phyloP scores from a whole-genome alignment of 176 grass and related monocot species.

The Bolboschoenus planiculmis region DNA sequence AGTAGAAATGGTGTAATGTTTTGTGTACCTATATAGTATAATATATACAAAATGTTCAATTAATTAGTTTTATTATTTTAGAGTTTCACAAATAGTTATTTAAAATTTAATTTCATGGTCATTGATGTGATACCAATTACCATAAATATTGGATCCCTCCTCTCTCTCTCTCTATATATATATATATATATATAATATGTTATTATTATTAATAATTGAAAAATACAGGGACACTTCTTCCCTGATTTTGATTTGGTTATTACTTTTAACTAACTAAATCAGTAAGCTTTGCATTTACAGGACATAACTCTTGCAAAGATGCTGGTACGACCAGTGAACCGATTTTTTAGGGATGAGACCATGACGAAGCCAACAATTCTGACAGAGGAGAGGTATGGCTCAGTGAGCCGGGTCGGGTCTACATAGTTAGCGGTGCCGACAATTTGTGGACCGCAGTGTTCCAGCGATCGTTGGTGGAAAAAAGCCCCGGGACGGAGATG shows the following conservation, averaged over 20 bases:
- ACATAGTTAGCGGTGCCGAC: neutral
- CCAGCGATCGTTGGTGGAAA: neutral
- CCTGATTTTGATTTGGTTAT: neutral
- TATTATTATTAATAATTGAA: neutral
- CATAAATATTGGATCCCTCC: no score
- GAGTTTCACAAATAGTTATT: no score
- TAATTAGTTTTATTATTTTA: no score
- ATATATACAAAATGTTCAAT: no score
- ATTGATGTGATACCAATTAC: no score
- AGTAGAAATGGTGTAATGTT: no score
- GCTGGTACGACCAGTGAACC: constrained; percentile 29
- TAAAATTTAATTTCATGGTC: no score
- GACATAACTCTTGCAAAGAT: constrained; percentile 17
- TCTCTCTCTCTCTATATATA: no score
- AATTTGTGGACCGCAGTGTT: neutral
- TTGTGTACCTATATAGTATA: no score
- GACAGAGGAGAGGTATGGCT: constrained; percentile 31
- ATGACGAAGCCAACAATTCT: constrained; percentile 26
- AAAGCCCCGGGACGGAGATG: neutral
- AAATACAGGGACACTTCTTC: neutral
- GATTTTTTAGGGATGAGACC: constrained; percentile 24
- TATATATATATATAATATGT: no score
- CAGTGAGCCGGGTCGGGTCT: constrained; percentile 15
- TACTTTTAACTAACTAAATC: no score
- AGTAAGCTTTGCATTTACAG: neutral